Base-by-base conservation (phyloP, 768 basidiomycete species). In the Rossbeevera mucosa region DNA sequence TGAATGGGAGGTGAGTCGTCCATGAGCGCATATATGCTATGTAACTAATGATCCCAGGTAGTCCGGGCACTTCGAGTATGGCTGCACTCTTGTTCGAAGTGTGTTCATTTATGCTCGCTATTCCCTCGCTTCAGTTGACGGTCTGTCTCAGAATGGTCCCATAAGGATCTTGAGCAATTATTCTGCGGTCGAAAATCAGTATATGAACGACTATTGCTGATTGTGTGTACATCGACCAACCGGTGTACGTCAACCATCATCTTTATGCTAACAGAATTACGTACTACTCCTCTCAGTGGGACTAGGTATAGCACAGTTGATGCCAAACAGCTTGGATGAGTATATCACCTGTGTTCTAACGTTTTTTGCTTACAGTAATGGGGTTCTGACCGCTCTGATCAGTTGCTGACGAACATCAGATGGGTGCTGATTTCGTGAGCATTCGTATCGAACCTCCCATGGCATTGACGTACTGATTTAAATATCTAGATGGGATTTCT, bases 151-250 rank as follows among this genome's bases (percentile, higher is more conserved):
- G 84, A 85, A 86, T 51, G 86, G 86, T 1, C 86, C 86, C 2
- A 80, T 87, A 42, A 73, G 73, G 5, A 73, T 88, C 44, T 66
- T 71, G 24, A 64, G 70, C 52, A 71, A 86, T 56, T 80, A 79
- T 48, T 74, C 71, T 12, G 63, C 74, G 1, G 65, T 66, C 14
- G 58, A 72, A 14, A 87, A 87, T 58, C 63, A 73, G 4, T 76
- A 80, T 62, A 56, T 86, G 83, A 80, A 68, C 76, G 52, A 75
- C 69, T 30, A 57, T 85, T 22, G 78, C 81, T 5, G 59, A 52
- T 30, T 81, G 80, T 56, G 76, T 88, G 46, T 86, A 82, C 82
- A 71, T 88, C 43, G 87, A 88, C 59, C 82, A 87, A 51, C 87
- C 86, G 47, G 85, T 83, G 62, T 72, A 62, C 2, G 72, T 59